Evolutionary conservation across 148 eudicot species (phyloP), one percentile per base, ranked within the genome.

Genomic region (Fallopia convolvulus): DNA sequence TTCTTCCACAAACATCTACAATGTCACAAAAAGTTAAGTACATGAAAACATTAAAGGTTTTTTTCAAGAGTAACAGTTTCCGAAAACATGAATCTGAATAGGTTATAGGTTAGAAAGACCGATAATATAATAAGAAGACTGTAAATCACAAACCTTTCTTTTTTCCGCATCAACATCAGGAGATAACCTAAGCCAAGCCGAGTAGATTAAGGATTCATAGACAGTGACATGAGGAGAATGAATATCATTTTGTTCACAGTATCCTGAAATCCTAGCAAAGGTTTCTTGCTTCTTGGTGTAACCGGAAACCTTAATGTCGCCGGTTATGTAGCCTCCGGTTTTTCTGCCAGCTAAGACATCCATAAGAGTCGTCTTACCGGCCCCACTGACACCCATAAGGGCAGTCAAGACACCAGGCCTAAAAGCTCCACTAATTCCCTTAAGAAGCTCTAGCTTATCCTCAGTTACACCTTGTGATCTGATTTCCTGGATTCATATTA

Each of bases 301-400:
- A 13, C 98, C 97, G 5, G 97, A 92, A 76, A 92, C 88, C 60
- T 76, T 86, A 2, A 92, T 89, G 80, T 70, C 79, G 46, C 97
- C 98, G 84, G 90, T 92, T 0, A 92, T 85, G 48, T 84, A 88
- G 23, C 98, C 98, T 14, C 90, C 92, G 2, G 94, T 94, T 79
- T 94, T 94, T 68, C 98, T 84, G 75, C 98, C 98, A 7, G 97
- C 98, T 49, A 89, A 77, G 11, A 92, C 97, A 85, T 91, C 97
- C 91, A 94, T 88, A 79, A 93, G 78, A 30, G 97, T 94, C 56
- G 98, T 90, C 84, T 94, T 94, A 75, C 98, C 98, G 23, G 97
- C 97, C 32, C 97, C 97, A 86, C 93, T 94, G 4, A 90, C 93
- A 72, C 97, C 98, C 55, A 94, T 90, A 76, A 94, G 83, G 42